A percentile compares a stretch with the other conserved stretches of the same genome.
phyloP scores from a whole-genome alignment of 2,329 filamentous ascomycete species.

The Exophiala mesophila region DNA sequence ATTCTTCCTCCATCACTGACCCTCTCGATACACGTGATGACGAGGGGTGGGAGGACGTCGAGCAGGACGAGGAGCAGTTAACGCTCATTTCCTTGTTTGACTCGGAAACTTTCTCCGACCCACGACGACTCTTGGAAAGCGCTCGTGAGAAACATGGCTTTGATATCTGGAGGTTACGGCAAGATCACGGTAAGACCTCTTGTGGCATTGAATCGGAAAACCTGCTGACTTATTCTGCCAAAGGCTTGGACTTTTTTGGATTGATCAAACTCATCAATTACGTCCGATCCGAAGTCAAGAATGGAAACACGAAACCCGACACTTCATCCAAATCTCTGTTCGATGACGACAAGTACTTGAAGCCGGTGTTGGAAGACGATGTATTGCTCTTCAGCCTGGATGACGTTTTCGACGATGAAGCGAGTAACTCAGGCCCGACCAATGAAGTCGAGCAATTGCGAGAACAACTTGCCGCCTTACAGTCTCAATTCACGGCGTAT shows the following conservation, averaged over 20 bases:
- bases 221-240: constrained; percentile 15
- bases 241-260: constrained; percentile 65
- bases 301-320: constrained; percentile 46
- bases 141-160: constrained; percentile 63
- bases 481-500: constrained; percentile 61
- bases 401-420: constrained; percentile 55
- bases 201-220: no score
- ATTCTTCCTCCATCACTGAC: constrained; percentile 30
- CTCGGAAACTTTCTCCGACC: constrained; percentile 59
- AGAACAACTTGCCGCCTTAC: constrained; percentile 56
- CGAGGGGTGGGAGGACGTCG: constrained; percentile 55
- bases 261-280: constrained; percentile 73
- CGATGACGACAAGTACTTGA: constrained; percentile 73
- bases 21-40: constrained; percentile 41
- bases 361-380: constrained; percentile 83
- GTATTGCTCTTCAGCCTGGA: constrained; percentile 82
- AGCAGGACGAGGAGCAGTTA: constrained; percentile 58
- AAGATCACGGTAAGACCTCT: constrained; percentile 46
- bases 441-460: constrained; percentile 56
- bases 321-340: constrained; percentile 60
- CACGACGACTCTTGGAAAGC: constrained; percentile 61
- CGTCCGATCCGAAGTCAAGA: constrained; percentile 45
- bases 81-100: constrained; percentile 65
- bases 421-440: constrained; percentile 32
- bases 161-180: constrained; percentile 59